Base-by-base conservation (phyloP, 495 filamentous ascomycete genomes). In the Amorphotheca resinae region DNA sequence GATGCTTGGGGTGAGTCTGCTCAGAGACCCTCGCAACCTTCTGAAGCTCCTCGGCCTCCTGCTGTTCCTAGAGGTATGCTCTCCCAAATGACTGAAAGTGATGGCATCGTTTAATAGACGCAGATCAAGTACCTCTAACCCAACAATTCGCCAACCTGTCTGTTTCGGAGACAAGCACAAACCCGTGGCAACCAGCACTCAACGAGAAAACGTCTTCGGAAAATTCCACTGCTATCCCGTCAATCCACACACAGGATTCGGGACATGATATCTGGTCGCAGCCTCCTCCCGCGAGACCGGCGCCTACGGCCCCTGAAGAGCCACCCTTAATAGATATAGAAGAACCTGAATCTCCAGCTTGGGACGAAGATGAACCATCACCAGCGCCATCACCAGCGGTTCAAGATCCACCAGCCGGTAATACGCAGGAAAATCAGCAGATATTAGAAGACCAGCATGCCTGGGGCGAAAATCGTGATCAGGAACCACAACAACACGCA, bases 101-200 rank as follows among this genome's bases (percentile, higher is more conserved):
- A 20, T 2, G 15, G 20, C 6, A 20, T 16, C 9, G 39, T 32
- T 48, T 36, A 44, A 49, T 18, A 11, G 9, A 42, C 22, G 17
- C 41, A 36, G 46, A 42, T 26, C 20, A 47, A 2, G 47, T 55
- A 14, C 53, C 59, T 5, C 54, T 58, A 2, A 42, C 52, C 1
- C 46, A 54, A 17, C 30, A 60, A 9, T 62, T 69, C 31, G 53
- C 64, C 2, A 56, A 64, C 28, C 54, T 68, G 11, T 60, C 53
- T 22, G 33, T 66, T 18, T 51, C 55, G 22, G 66, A 69, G 14
- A 44, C 64, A 23, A 68, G 48, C 38, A 66, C 60, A 42, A 74
- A 74, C 44, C 68, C 70, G 2, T 73, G 69, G 70, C 64, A 71
- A 39, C 67, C 70, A 3, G 53, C 62, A 2, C 38, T 59, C 16